phyloP scores from a whole-genome alignment of 2,329 filamentous ascomycete species.

The Talaromyces rugulosus region DNA sequence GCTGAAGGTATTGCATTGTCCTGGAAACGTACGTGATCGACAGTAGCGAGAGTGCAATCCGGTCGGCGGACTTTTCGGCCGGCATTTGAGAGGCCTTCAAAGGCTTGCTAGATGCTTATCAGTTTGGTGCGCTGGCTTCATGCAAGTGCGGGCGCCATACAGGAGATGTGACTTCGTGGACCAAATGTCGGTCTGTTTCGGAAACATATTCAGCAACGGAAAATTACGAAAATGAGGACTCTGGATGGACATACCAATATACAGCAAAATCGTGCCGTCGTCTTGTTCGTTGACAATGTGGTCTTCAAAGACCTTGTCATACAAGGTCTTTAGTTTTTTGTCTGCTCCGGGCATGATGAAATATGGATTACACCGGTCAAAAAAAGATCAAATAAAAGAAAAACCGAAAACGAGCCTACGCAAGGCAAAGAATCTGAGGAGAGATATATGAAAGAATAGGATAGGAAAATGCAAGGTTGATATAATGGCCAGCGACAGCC shows the following conservation, averaged over 20 bases:
- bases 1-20: background rate
- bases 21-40: slow-evolving; percentile 74
- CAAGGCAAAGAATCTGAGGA: background rate
- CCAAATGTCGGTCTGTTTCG: slow-evolving; percentile 76
- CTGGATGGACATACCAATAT: slow-evolving; percentile 69
- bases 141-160: slow-evolving; percentile 38
- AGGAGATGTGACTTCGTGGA: slow-evolving; percentile 97
- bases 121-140: slow-evolving; percentile 5
- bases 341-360: slow-evolving; percentile 71
- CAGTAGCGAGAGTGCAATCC: slow-evolving; percentile 94
- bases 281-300: slow-evolving; percentile 95
- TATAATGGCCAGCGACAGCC: background rate
- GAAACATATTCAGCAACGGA: slow-evolving; percentile 20
- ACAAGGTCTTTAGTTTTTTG: slow-evolving; percentile 74
- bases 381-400: background rate
- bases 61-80: slow-evolving; percentile 82
- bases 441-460: background rate
- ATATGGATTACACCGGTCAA: slow-evolving; percentile 1
- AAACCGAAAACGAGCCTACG: background rate
- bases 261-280: slow-evolving; percentile 86
- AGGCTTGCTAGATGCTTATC: slow-evolving; percentile 68
- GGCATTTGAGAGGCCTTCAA: slow-evolving; percentile 90
- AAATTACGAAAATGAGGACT: background rate
- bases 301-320: slow-evolving; percentile 94
- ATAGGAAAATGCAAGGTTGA: background rate